Conservation (phyloP, 345 rosid genomes). For the Syzygium jambos region DNA sequence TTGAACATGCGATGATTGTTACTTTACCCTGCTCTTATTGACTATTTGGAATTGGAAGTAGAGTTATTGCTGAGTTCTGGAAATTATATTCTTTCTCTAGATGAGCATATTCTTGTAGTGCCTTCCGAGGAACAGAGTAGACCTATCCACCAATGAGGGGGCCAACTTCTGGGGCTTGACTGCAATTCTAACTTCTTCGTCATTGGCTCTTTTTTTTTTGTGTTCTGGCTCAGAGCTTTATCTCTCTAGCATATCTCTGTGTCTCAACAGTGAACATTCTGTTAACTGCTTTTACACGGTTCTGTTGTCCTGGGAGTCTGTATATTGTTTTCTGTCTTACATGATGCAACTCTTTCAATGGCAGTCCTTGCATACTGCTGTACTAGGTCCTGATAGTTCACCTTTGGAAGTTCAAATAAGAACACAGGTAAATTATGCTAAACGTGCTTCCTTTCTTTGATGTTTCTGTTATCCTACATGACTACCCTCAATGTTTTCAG, state of each 20-base stretch:
- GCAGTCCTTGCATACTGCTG: conserved; percentile 78
- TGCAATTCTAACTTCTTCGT: background rate
- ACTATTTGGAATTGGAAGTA: background rate
- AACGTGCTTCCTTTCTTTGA: background rate
- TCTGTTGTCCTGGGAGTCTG: background rate
- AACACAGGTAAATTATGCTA: conserved; percentile 39
- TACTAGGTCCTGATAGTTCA: conserved; percentile 57
- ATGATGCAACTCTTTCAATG: background rate
- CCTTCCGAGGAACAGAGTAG: background rate
- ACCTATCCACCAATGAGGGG: background rate
- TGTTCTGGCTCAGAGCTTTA: background rate
- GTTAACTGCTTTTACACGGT: background rate
- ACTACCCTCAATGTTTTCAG: conserved; percentile 12
- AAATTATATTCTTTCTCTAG: background rate
- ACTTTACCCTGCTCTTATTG: background rate
- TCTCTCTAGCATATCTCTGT: background rate
- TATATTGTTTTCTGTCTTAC: background rate
- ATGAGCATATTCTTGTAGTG: background rate
- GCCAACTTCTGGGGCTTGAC: background rate
- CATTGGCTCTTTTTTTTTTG: background rate
- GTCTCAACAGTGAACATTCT: background rate
- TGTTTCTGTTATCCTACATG: background rate
- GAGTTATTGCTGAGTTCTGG: background rate
- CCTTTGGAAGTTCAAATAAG: conserved; percentile 79
- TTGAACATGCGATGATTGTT: background rate